Conservation (phyloP, 768 basidiomycete species). For the Steccherinum ochraceum region DNA sequence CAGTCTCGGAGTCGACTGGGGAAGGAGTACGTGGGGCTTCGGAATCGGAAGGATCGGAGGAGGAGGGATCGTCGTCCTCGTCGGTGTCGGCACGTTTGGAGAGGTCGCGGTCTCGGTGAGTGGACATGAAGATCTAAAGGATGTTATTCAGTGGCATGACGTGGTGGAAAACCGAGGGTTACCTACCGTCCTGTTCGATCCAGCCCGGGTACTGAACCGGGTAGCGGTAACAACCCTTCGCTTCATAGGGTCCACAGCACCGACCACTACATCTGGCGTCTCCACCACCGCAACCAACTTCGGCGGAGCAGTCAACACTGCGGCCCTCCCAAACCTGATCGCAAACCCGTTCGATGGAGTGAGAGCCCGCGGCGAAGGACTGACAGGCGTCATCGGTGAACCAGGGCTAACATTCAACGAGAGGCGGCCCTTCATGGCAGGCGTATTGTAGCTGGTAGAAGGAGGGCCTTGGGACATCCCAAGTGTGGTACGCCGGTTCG, state of each 20-base stretch:
- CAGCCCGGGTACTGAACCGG: conserved; percentile 76
- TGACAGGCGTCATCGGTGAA: conserved; percentile 42
- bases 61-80: conserved; percentile 13
- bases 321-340: conserved; percentile 58
- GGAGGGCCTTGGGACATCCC: conserved; percentile 13
- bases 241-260: conserved; percentile 81
- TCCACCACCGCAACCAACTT: conserved; percentile 77
- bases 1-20: conserved; percentile 56
- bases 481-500: conserved; percentile 30
- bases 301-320: conserved; percentile 79
- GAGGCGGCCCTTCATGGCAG: conserved; percentile 28
- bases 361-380: conserved; percentile 28
- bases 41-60: conserved; percentile 11
- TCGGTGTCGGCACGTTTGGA: conserved; percentile 15
- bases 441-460: conserved; percentile 5
- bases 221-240: conserved; percentile 83
- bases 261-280: conserved; percentile 85
- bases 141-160: background rate
- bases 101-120: conserved; percentile 56
- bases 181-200: conserved; percentile 76
- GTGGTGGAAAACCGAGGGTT: background rate
- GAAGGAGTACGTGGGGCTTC: conserved; percentile 15
- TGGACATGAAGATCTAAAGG: conserved; percentile 73
- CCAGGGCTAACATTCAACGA: conserved; percentile 34
- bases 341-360: conserved; percentile 34